These are phyloP conservation scores for Scedosporium dehoogii DNA, from an alignment of 2,329 filamentous ascomycete genomes.

Conservation along the genomic window DNA sequence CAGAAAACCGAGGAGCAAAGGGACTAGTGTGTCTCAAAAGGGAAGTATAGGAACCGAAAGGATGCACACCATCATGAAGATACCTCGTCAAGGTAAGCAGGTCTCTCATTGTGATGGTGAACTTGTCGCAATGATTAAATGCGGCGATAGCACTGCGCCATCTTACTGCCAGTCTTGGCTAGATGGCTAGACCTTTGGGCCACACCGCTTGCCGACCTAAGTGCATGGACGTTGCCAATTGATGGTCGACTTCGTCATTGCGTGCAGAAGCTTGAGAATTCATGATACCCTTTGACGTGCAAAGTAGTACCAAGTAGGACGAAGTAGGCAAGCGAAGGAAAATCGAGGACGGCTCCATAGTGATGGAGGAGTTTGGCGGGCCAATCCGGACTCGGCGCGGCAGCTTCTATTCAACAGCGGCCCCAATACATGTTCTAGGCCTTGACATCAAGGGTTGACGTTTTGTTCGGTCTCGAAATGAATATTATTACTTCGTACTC, in stretches of 20 bases:
- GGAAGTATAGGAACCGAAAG: not conserved
- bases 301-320: too few species aligned
- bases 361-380: not conserved
- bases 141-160: too few species aligned
- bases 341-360: not conserved
- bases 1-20: not conserved
- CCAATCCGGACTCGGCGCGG: too few species aligned
- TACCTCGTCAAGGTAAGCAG: too few species aligned
- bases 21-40: not conserved
- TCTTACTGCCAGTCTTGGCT: not conserved
- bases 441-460: too few species aligned
- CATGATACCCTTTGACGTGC: not conserved
- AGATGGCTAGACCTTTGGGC: not conserved
- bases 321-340: not conserved
- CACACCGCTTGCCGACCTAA: not conserved
- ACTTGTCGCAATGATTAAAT: too few species aligned
- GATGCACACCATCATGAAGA: not conserved
- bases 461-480: too few species aligned
- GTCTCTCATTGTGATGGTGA: too few species aligned
- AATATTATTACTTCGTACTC: too few species aligned
- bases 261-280: not conserved
- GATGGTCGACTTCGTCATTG: not conserved
- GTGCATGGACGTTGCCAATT: not conserved
- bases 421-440: too few species aligned
- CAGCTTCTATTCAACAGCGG: too few species aligned